Base-by-base conservation (phyloP, 805 yeast genomes). In the Candida alai region DNA sequence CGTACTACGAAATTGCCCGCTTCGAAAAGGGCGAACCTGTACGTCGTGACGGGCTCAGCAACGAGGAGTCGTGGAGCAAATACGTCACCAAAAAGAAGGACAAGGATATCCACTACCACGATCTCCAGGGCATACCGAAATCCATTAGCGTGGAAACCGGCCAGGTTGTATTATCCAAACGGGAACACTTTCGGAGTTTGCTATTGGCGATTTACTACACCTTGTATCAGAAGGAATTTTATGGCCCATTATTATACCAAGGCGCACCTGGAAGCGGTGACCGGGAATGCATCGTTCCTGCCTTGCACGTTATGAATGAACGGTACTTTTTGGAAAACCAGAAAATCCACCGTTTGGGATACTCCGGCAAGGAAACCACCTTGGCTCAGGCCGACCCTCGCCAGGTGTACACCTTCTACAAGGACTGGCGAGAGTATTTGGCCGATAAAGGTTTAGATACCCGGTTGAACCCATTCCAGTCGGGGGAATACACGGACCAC, bases 241-340 rank as follows among this genome's bases (percentile, higher is more conserved):
- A 52, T 44, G 59, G 58, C 34, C 42, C 42, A 9, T 45, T 64
- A 24, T 34, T 64, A 2, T 62, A 54, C 41, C 70, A 62, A 43
- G 68, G 67, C 9, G 51, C 52, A 2, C 52, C 49, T 13, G 65
- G 64, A 0, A 38, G 34, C 4, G 66, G 65, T 6, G 68, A 64
- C 37, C 45, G 62, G 17, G 70, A 64, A 30, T 60, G 67, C 3
- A 55, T 56, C 38, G 53, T 56, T 12, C 66, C 67, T 4, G 68
- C 68, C 4, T 47, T 64, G 30, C 56, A 54, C 33, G 58, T 54
- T 6, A 52, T 63, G 46, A 42, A 54, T 19, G 67, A 62, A 44
- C 52, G 60, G 3, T 62, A 62, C 45, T 45, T 56, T 32, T 30
- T 57, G 19, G 53, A 50, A 5, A 32, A 35, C 9, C 48, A 47